Conservation (phyloP, 305 asterid genomes). For the Andrographis paniculata region DNA sequence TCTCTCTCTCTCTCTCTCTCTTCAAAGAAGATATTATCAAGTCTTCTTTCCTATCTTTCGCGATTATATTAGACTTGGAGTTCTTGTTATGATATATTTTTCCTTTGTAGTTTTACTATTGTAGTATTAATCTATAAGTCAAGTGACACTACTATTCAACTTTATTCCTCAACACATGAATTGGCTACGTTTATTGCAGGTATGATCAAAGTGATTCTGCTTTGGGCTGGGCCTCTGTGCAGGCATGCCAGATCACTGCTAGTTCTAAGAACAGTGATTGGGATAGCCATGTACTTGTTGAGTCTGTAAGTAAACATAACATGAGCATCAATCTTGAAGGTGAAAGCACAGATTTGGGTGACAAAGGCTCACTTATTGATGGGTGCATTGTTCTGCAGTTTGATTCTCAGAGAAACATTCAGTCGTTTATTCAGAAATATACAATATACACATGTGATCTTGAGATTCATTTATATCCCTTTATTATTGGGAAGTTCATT, state of each 20-base stretch:
- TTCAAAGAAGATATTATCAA: neutral
- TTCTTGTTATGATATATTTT: neutral
- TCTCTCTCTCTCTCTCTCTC: too few species aligned
- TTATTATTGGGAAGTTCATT: slow-evolving; percentile 50
- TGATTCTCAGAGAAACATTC: slow-evolving; percentile 33
- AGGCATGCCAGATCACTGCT: slow-evolving; percentile 46
- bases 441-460: slow-evolving; percentile 38
- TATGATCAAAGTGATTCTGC: slow-evolving; percentile 44
- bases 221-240: slow-evolving; percentile 51
- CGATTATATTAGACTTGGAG: neutral
- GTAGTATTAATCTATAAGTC: neutral
- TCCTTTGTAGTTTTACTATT: neutral
- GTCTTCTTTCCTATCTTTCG: neutral
- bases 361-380: slow-evolving; percentile 28
- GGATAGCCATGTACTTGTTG: slow-evolving; percentile 35
- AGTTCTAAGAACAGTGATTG: slow-evolving; percentile 30
- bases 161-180: slow-evolving; percentile 5
- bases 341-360: slow-evolving; percentile 29
- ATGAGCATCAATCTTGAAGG: slow-evolving; percentile 22
- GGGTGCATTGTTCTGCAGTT: slow-evolving; percentile 59
- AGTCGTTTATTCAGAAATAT: slow-evolving; percentile 29
- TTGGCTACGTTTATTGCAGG: slow-evolving; percentile 41
- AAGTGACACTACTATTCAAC: neutral
- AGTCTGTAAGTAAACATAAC: slow-evolving; percentile 25
- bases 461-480: slow-evolving; percentile 76